Conservation (phyloP, 768 basidiomycete genomes). For the Terana coerulea region DNA sequence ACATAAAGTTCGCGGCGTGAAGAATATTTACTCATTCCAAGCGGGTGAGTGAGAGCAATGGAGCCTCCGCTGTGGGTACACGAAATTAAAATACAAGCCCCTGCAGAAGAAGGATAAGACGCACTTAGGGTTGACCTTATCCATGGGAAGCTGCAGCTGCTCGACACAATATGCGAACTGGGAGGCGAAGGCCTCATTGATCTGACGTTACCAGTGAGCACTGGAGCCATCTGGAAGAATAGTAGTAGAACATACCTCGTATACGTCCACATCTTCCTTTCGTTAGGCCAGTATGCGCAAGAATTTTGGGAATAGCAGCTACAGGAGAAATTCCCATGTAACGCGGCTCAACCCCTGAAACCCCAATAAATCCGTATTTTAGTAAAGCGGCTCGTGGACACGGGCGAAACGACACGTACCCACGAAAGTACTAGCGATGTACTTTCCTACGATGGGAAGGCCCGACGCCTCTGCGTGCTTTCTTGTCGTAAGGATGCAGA, state of each 20-base stretch:
- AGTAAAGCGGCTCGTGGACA: not conserved
- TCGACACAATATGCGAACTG: slow-evolving; percentile 94
- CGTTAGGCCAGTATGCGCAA: slow-evolving; percentile 54
- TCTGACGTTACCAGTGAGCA: slow-evolving; percentile 36
- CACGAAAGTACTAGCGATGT: slow-evolving; percentile 71
- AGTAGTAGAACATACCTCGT: slow-evolving; percentile 46
- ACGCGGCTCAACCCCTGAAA: slow-evolving; percentile 66
- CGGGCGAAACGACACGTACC: slow-evolving; percentile 39
- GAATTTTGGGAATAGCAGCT: slow-evolving; percentile 65
- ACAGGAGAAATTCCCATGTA: slow-evolving; percentile 80
- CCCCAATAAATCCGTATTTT: not conserved
- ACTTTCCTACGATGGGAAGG: slow-evolving; percentile 80
- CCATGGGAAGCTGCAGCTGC: slow-evolving; percentile 67
- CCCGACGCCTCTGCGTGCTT: slow-evolving; percentile 72
- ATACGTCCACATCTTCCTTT: slow-evolving; percentile 76
- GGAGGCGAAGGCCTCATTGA: slow-evolving; percentile 90
- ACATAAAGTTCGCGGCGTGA: not conserved
- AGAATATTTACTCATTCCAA: slow-evolving; percentile 70
- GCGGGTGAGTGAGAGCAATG: slow-evolving; percentile 78
- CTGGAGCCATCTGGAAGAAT: not conserved
- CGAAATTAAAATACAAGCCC: not conserved
- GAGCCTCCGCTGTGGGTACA: slow-evolving; percentile 67
- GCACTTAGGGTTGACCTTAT: slow-evolving; percentile 85
- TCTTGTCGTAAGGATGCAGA: slow-evolving; percentile 80
- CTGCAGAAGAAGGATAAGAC: slow-evolving; percentile 21